Evolutionary conservation across 1,139 yeast genomes (phyloP).

Genomic region (Meyerozyma sp.): DNA sequence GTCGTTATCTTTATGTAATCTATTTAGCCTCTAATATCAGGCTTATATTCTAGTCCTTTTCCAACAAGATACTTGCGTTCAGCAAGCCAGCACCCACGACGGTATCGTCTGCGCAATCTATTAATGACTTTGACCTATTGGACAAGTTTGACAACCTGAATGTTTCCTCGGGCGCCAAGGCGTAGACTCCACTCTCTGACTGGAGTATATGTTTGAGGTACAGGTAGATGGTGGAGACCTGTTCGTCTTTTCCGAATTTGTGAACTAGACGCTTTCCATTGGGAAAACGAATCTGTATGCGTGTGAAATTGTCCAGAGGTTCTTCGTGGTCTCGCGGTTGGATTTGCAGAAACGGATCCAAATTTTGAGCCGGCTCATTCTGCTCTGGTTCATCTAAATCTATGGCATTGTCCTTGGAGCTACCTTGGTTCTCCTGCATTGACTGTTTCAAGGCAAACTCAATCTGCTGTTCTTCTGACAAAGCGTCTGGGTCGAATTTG

Average conservation of each 20-base stretch:
- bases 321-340: constrained; percentile 51
- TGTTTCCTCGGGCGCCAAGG: constrained; percentile 34
- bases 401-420: constrained; percentile 23
- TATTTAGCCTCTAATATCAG: background rate
- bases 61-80: constrained; percentile 78
- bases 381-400: constrained; percentile 13
- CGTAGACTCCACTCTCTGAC: constrained; percentile 41
- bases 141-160: constrained; percentile 55
- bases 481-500: constrained; percentile 51
- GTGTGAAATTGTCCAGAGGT: constrained; percentile 54
- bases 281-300: constrained; percentile 84
- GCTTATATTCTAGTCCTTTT: constrained; percentile 21
- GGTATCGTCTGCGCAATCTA: constrained; percentile 52
- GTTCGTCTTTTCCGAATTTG: constrained; percentile 52
- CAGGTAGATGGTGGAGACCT: constrained; percentile 36
- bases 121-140: constrained; percentile 60
- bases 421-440: constrained; percentile 24
- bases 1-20: background rate
- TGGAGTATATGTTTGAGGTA: constrained; percentile 58
- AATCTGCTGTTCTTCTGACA: constrained; percentile 83
- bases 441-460: constrained; percentile 74
- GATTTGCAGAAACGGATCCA: constrained; percentile 36
- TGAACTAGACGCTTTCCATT: constrained; percentile 83
- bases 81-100: constrained; percentile 74
- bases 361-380: constrained; percentile 4